Base-by-base conservation (phyloP, 257 asterid species). In the Forsythia viridissima region DNA sequence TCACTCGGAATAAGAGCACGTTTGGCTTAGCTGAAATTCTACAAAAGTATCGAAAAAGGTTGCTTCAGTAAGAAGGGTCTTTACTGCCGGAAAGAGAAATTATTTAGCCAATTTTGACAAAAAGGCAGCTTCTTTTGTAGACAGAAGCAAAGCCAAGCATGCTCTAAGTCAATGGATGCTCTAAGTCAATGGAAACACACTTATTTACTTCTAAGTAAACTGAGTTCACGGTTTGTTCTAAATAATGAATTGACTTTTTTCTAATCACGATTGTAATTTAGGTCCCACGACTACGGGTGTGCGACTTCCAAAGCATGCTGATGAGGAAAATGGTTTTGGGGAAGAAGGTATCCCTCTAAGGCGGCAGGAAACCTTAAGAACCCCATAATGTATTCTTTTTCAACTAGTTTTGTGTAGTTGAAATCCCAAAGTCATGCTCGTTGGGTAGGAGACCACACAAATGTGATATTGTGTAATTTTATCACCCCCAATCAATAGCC, bases 291-390 rank as follows among this genome's bases (percentile, higher is more conserved):
- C 78, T 59, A 51, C 78, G 66, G 74, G 88, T 48, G 21, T 74
- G 61, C 87, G 91, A 77, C 90, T 82, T 15, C 80, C 86, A 4
- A 92, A 87, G 83, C 94, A 91, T 36, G 72, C 59, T 0, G 91
- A 91, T 20, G 97, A 89, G 72, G 96, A 83, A 67, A 85, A 91
- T 84, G 89, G 90, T 82, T 90, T 86, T 82, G 94, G 85, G 65
- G 90, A 83, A 65, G 98, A 94, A 88, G 97, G 92, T 71, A 86
- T 90, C 71, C 98, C 97, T 68, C 82, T 94, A 70, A 86, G 84
- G 86, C 96, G 96, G 78, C 94, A 92, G 78, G 97, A 91, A 46
- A 78, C 93, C 57, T 82, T n/a, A 43, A 90, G 94, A 89, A 85
- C 88, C 59, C 63, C 84, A 34, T 81, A 81, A 84, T 83, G 80